These are phyloP conservation scores for Globisporangium alternatum DNA, from an alignment of 352 stramenopile genomes.

Conservation along the genomic window DNA sequence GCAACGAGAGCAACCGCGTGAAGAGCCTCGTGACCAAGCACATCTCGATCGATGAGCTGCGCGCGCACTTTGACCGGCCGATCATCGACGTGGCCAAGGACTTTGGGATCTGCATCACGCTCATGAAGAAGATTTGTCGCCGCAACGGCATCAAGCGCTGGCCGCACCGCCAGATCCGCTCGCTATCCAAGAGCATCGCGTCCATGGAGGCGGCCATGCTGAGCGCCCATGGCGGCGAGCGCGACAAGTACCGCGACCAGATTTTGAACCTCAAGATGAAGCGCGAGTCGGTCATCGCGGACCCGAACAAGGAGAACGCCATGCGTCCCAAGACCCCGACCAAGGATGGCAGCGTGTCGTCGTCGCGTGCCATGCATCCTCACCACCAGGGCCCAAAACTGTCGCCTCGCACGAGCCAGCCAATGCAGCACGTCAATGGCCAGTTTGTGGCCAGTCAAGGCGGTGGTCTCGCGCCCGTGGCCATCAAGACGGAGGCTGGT, in stretches of 20 bases:
- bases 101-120: constrained; percentile 89
- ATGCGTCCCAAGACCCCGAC: constrained; percentile 46
- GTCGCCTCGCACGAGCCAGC: constrained; percentile 20
- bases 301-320: constrained; percentile 80
- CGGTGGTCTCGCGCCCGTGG: constrained; percentile 1
- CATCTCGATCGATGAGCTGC: constrained; percentile 85
- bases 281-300: constrained; percentile 81
- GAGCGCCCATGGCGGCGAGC: constrained; percentile 69
- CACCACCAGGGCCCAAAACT: constrained; percentile 18
- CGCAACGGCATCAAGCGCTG: constrained; percentile 72
- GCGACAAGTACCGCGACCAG: constrained; percentile 85
- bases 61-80: constrained; percentile 80
- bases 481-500: constrained; percentile 17
- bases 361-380: not conserved
- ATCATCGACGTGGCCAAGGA: constrained; percentile 89
- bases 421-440: constrained; percentile 12
- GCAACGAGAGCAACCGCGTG: constrained; percentile 84
- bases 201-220: constrained; percentile 89
- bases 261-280: constrained; percentile 81
- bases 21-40: constrained; percentile 87
- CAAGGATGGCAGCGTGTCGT: constrained; percentile 1
- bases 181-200: constrained; percentile 84
- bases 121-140: constrained; percentile 84
- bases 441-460: not conserved
- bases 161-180: constrained; percentile 72